Evolutionary conservation across 192 early-diverging fungal genomes (phyloP), one percentile per base, ranked within the genome.

Genomic region (Phlyctochytrium arcticum): DNA sequence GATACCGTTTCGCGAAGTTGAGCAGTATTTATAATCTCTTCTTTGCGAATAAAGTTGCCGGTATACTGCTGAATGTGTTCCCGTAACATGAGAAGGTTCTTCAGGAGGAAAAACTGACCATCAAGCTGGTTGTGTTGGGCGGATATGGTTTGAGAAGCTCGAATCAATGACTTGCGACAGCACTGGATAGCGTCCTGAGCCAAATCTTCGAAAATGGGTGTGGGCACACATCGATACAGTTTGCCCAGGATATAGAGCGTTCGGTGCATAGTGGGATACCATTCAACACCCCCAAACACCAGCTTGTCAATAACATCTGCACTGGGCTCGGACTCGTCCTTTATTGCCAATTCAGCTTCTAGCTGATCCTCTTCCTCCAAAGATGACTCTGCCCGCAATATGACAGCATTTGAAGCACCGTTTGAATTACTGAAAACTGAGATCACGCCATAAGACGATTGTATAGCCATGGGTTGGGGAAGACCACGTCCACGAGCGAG

Each of bases 1-100:
- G 75, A 47, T 10, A 79, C 39, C 36, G 65, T 77, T 75, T 84
- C 85, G 21, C 80, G 77, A 47, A 90, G 77, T 42, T 70, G 62
- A 0, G 79, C 72, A 65, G 90, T 87, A 54, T 91, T 87, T 10
- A 93, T 68, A 21, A 81, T 73, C 53, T 90, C 85, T 32, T 66
- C 64, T 60, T 85, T 85, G 37, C 89, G 87, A 7, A 91, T 78
- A 67, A 92, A 87, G 56, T 83, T 77, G n/a, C 81, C 80, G 55
- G 89, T 88, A 75, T 89, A 94, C 4, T 84, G 79, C 1, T 85
- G 77, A 32, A 92, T 88, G 57, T 91, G 89, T 33, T 94, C 92
- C 36, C 92, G 83, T 5, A 94, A 73, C 58, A 88, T 87, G 23
- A 94, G 65, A n/a, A 94, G 56, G 67, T 94, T 91, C 60, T 94